Percentiles rank a stretch among this genome's conserved stretches.
phyloP scores from a whole-genome alignment of 345 rosid genomes.

The Populus davidiana region DNA sequence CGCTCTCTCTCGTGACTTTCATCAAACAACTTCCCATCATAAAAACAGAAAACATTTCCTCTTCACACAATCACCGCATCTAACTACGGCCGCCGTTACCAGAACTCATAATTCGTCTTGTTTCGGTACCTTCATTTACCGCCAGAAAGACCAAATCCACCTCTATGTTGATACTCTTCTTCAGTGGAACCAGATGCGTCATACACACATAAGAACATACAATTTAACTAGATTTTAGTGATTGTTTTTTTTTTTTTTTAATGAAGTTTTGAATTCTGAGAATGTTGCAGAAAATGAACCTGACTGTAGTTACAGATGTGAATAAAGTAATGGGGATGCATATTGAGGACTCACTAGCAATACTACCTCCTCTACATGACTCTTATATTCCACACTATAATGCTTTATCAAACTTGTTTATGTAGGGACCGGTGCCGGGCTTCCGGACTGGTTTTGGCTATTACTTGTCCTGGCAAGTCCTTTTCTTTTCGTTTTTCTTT shows the following conservation, averaged over 20 bases:
- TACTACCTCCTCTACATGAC: constrained; percentile 53
- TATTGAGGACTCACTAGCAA: constrained; percentile 80
- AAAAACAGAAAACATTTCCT: constrained; percentile 13
- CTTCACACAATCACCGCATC: constrained; percentile 4
- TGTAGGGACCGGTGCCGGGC: constrained; percentile 89
- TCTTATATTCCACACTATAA: constrained; percentile 41
- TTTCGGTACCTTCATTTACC: constrained; percentile 47
- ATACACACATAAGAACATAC: neutral
- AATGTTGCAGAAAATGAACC: constrained; percentile 66
- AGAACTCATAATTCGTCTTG: constrained; percentile 22
- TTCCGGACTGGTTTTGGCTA: constrained; percentile 89
- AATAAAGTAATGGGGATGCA: constrained; percentile 78
- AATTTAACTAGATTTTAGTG: neutral
- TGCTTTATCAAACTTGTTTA: constrained; percentile 53
- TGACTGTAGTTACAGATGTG: constrained; percentile 69
- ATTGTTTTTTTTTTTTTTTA: neutral
- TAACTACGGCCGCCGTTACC: constrained; percentile 3
- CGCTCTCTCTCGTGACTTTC: constrained; percentile 51
- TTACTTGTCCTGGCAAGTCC: constrained; percentile 63
- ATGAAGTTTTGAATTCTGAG: neutral
- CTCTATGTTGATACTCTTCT: constrained; percentile 68
- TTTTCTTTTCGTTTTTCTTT: neutral
- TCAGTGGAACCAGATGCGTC: constrained; percentile 75
- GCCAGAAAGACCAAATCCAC: constrained; percentile 61
- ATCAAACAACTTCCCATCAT: constrained; percentile 60